Evolutionary conservation across 768 basidiomycete genomes (phyloP), one percentile per base, ranked within the genome.

Genomic region (Symmetrospora coprosmae): DNA sequence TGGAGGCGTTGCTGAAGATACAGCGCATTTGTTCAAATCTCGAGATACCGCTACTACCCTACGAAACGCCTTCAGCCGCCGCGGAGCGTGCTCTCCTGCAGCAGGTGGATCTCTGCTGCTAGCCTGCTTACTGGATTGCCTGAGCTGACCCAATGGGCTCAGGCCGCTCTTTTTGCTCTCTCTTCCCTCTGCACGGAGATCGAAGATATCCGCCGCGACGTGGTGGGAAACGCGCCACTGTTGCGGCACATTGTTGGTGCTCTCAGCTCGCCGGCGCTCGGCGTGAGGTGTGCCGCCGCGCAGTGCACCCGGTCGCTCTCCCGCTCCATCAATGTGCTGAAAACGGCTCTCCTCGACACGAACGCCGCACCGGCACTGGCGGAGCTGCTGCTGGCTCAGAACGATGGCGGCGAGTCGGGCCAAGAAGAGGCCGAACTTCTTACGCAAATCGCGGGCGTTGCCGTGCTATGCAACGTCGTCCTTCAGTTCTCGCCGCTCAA

Each of bases 321-420:
- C 38, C 79, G 92, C 23, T 82, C 82, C 7, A 82, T 91, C 1
- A 79, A 82, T 0, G 83, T 89, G 9, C 75, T 91, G 30, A 76
- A 87, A 30, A 94, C 90, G 33, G 87, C 81, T 61, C 78, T 96
- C 17, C 80, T 87, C 2, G 90, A 96, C 67, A 81, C 79, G 31
- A 86, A 84, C 1, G 74, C 91, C 2, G 88, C 86, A 0, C 74
- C 82, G 70, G 77, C 79, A 8, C 76, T 94, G 3, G 81, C 86
- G 64, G 72, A 78, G 31, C 72, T 87, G 17, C n/a, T n/a, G n/a
- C 75, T 84, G 60, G 63, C 66, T 38, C 46, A 66, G 25, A 72
- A 71, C 8, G 63, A 69, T 56, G n/a, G n/a, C n/a, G n/a, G n/a
- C n/a, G n/a, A n/a, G n/a, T n/a, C n/a, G n/a, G n/a, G n/a, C n/a